Percentiles rank a stretch among this genome's conserved stretches.
Conservation (phyloP, 179 eudicot species). For the Amaranthus tricolor region DNA sequence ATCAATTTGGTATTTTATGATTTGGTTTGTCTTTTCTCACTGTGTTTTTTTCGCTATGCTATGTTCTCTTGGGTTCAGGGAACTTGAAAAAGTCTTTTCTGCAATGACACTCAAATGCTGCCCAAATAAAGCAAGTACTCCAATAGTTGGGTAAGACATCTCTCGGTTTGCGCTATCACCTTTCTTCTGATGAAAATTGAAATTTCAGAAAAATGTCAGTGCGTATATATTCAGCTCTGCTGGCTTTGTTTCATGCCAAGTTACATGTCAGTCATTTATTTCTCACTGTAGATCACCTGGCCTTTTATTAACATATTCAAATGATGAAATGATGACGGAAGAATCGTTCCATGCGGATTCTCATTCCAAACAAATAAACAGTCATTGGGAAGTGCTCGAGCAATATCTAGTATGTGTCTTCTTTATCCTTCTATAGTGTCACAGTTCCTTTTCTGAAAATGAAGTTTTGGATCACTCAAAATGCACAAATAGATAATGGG, state of each 20-base stretch:
- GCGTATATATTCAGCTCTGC: neutral
- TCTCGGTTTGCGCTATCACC: constrained; percentile 8
- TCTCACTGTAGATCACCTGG: constrained; percentile 43
- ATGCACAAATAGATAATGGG: neutral
- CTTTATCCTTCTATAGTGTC: neutral
- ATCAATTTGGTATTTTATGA: neutral
- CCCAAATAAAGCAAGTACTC: constrained; percentile 46
- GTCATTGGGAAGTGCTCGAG: constrained; percentile 88
- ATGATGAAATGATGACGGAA: constrained; percentile 49
- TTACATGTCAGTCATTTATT: constrained; percentile 26
- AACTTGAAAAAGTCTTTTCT: constrained; percentile 77
- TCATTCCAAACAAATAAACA: constrained; percentile 39
- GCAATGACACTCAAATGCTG: constrained; percentile 76
- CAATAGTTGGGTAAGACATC: constrained; percentile 48
- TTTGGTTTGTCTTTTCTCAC: neutral
- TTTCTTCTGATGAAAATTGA: neutral
- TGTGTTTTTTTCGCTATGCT: constrained; percentile 6
- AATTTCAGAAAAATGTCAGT: neutral
- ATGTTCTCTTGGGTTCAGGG: constrained; percentile 39
- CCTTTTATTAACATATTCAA: constrained; percentile 64
- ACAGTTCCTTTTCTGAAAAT: neutral
- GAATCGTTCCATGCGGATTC: constrained; percentile 49
- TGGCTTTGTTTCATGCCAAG: constrained; percentile 5
- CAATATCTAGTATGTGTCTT: constrained; percentile 65
- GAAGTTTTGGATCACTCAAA: neutral